Conservation (phyloP, 768 basidiomycete species). For the Russula virescens region DNA sequence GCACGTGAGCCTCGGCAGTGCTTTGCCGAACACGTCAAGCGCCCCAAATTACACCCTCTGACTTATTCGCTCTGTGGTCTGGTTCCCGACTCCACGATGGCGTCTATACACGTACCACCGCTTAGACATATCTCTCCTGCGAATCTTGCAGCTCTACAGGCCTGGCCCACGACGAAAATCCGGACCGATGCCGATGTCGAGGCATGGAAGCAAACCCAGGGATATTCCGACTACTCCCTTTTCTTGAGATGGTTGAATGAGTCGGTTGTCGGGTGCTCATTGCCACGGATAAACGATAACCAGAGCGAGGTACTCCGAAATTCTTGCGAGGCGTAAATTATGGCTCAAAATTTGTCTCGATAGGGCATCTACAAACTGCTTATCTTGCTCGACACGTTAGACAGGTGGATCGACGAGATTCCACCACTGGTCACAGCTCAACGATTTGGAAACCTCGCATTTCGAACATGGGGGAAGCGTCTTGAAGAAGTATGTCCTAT, state of each 20-base stretch:
- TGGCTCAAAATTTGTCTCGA: slow-evolving; percentile 10
- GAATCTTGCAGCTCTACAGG: slow-evolving; percentile 10
- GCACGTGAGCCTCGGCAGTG: slow-evolving; percentile 1
- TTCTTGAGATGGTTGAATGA: slow-evolving; percentile 76
- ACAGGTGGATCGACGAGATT: slow-evolving; percentile 73
- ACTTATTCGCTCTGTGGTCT: not conserved
- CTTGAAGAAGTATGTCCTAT: slow-evolving; percentile 59
- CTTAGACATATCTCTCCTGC: slow-evolving; percentile 13
- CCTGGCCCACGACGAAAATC: slow-evolving; percentile 50
- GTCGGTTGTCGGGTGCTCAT: slow-evolving; percentile 59
- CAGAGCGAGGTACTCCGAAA: slow-evolving; percentile 27
- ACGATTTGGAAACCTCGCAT: slow-evolving; percentile 88
- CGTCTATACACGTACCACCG: slow-evolving; percentile 12
- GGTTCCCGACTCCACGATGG: slow-evolving; percentile 2
- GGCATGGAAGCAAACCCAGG: slow-evolving; percentile 63
- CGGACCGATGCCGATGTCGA: slow-evolving; percentile 66
- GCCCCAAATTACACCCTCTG: too few species aligned
- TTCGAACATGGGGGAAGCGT: slow-evolving; percentile 75
- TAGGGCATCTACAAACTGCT: slow-evolving; percentile 49
- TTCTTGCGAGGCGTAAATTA: not conserved
- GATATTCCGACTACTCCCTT: slow-evolving; percentile 66
- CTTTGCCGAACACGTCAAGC: too few species aligned
- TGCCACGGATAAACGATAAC: slow-evolving; percentile 37
- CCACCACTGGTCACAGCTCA: slow-evolving; percentile 71
- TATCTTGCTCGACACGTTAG: slow-evolving; percentile 56